Conservation (phyloP, 345 rosid genomes). For the Citrus unshiu region DNA sequence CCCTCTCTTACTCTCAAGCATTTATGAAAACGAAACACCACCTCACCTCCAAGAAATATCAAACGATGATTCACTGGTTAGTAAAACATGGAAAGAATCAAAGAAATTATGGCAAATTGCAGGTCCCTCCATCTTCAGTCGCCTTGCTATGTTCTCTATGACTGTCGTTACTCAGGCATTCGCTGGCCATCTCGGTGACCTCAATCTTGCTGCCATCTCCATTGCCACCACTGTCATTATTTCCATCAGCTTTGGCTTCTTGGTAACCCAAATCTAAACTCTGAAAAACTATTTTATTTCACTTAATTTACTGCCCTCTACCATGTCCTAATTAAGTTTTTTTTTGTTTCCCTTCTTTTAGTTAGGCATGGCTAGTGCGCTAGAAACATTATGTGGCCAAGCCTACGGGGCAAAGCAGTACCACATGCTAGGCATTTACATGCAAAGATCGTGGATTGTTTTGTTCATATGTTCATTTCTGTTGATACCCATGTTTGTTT, state of each 20-base stretch:
- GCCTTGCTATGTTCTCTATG: constrained; percentile 51
- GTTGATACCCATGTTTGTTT: constrained; percentile 38
- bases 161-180: constrained; percentile 44
- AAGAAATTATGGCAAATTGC: constrained; percentile 45
- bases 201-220: constrained; percentile 57
- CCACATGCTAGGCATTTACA: constrained; percentile 44
- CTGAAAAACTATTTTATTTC: background rate
- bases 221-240: constrained; percentile 51
- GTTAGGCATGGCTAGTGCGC: constrained; percentile 64
- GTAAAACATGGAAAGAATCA: constrained; percentile 31
- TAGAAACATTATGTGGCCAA: constrained; percentile 57
- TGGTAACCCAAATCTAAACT: constrained; percentile 22
- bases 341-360: background rate
- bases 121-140: constrained; percentile 52
- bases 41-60: background rate
- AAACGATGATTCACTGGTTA: constrained; percentile 1
- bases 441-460: constrained; percentile 59
- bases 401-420: constrained; percentile 49
- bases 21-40: background rate
- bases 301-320: too few relatives aligned
- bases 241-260: constrained; percentile 41
- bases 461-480: constrained; percentile 39
- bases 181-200: constrained; percentile 46
- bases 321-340: too few relatives aligned
- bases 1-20: constrained; percentile 13